Evolutionary conservation across 116 monocot genomes (phyloP).

Genomic region (Iris pallida): DNA sequence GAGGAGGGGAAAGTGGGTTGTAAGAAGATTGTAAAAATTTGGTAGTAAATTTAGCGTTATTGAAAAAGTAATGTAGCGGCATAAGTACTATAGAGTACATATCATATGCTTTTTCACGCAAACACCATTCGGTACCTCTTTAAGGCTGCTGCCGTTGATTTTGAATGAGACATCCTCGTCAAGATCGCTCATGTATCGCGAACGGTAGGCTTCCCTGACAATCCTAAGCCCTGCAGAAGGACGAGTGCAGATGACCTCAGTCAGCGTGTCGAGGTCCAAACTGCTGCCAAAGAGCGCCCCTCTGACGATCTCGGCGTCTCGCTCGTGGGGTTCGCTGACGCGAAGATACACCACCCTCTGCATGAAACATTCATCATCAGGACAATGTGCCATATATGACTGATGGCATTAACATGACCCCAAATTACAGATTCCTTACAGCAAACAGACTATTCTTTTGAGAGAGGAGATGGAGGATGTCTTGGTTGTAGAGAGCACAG

Average conservation of each 20-base stretch:
- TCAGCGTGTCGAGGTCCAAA: conserved; percentile 15
- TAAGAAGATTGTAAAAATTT: too few species aligned
- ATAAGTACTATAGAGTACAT: too few species aligned
- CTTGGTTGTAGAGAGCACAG: conserved; percentile 16
- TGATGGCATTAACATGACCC: too few species aligned
- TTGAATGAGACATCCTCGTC: conserved; percentile 30
- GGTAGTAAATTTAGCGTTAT: too few species aligned
- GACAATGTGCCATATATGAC: not conserved
- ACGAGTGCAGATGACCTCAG: conserved; percentile 45
- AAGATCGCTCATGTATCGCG: conserved; percentile 21
- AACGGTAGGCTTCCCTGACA: conserved; percentile 26
- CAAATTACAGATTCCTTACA: conserved; percentile 19
- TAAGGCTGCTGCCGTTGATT: conserved; percentile 20
- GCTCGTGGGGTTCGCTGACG: conserved; percentile 17
- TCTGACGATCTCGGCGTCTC: conserved; percentile 35
- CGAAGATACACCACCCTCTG: conserved; percentile 40
- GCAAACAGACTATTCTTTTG: conserved; percentile 14
- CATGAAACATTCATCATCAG: not conserved
- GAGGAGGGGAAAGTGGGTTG: too few species aligned
- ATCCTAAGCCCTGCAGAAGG: conserved; percentile 24
- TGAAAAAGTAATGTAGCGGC: too few species aligned
- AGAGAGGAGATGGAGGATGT: conserved; percentile 23
- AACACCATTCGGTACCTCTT: conserved; percentile 22
- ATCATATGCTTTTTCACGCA: too few species aligned
- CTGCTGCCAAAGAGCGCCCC: conserved; percentile 17